Evolutionary conservation across 1,139 yeast species (phyloP).

Genomic region (Kluyveromyces marxianus): DNA sequence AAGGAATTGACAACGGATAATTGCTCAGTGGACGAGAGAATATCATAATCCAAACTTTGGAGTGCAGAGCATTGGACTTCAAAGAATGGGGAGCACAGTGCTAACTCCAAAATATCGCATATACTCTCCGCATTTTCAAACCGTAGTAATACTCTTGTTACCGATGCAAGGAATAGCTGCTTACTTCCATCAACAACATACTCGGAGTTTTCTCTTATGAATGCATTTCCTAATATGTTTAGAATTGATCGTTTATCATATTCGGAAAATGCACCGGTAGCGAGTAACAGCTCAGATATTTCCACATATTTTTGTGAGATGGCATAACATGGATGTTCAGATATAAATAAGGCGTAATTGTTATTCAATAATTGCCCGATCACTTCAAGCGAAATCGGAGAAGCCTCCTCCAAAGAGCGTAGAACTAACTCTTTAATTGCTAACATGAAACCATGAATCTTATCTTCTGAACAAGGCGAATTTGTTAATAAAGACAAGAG

Average conservation of each 20-base stretch:
- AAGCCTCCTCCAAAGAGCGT: conserved; percentile 5
- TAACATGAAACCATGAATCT: conserved; percentile 50
- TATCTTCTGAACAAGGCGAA: conserved; percentile 34
- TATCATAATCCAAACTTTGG: conserved; percentile 23
- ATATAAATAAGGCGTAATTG: conserved; percentile 11
- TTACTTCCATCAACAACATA: conserved; percentile 39
- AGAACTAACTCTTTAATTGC: conserved; percentile 35
- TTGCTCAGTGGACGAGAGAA: conserved; percentile 11
- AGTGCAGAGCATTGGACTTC: conserved; percentile 46
- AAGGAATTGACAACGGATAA: conserved; percentile 15
- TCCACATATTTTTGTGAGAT: conserved; percentile 36
- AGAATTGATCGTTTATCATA: conserved; percentile 1
- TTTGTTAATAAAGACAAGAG: conserved; percentile 11
- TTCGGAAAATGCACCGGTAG: conserved; percentile 2
- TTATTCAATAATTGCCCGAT: conserved; percentile 4
- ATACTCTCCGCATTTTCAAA: conserved; percentile 20
- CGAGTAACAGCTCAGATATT: conserved; percentile 20
- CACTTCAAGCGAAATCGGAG: not conserved
- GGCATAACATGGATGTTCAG: conserved; percentile 29
- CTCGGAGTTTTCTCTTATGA: conserved; percentile 19
- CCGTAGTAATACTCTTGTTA: conserved; percentile 29
- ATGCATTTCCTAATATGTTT: conserved; percentile 26
- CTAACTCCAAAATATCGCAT: conserved; percentile 27
- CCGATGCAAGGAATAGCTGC: conserved; percentile 36
- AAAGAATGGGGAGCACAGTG: conserved; percentile 36